phyloP scores from a whole-genome alignment of 257 asterid genomes.

The Handroanthus guayacan region DNA sequence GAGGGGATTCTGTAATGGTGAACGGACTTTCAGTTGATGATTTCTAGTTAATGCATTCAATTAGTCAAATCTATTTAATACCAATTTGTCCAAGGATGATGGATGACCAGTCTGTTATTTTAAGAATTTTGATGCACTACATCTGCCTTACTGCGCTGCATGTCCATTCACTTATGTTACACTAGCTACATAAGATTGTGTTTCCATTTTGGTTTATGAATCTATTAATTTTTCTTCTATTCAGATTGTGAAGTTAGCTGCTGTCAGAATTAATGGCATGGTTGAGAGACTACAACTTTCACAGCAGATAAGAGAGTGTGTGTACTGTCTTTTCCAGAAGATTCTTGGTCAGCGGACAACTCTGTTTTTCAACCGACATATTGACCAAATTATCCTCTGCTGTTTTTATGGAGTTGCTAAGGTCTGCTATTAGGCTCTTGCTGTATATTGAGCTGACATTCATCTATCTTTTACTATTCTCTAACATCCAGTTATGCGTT shows the following conservation, averaged over 20 bases:
- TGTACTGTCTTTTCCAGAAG: constrained; percentile 90
- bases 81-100: constrained; percentile 11
- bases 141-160: constrained; percentile 3
- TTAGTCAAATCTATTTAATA: constrained; percentile 3
- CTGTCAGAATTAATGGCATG: constrained; percentile 98
- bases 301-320: constrained; percentile 80
- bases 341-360: constrained; percentile 76
- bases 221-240: constrained; percentile 15
- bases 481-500: constrained; percentile 33
- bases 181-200: constrained; percentile 3
- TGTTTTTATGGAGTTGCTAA: constrained; percentile 98
- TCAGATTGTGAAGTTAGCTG: constrained; percentile 91
- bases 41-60: constrained; percentile 27
- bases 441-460: constrained; percentile 32
- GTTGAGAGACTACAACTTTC: constrained; percentile 94
- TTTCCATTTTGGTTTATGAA: background rate
- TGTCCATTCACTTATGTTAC: background rate
- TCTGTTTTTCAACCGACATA: constrained; percentile 87
- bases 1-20: background rate
- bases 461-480: constrained; percentile 5
- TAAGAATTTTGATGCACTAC: constrained; percentile 4
- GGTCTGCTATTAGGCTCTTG: constrained; percentile 50
- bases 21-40: constrained; percentile 14
- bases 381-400: constrained; percentile 96
- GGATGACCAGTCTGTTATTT: background rate